phyloP scores from a whole-genome alignment of 305 asterid genomes.

The Withania somnifera region DNA sequence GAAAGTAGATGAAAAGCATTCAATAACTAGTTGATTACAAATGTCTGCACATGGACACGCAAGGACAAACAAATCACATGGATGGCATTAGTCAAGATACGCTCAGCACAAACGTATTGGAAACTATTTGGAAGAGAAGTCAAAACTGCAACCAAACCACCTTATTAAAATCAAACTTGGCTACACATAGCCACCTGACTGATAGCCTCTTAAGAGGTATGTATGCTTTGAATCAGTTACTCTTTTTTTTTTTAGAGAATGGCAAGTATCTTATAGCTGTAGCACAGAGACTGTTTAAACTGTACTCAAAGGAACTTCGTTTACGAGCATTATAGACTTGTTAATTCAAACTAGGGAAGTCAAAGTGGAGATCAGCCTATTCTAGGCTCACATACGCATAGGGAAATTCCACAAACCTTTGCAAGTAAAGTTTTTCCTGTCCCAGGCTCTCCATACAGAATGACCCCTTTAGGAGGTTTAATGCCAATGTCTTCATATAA shows the following conservation, averaged over 20 bases:
- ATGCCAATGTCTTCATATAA: slow-evolving; percentile 91
- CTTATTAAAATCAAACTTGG: neutral
- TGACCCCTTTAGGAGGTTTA: slow-evolving; percentile 95
- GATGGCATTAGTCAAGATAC: neutral
- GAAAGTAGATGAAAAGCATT: neutral
- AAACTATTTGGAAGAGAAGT: neutral
- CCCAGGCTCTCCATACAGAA: slow-evolving; percentile 95
- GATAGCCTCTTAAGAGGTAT: neutral
- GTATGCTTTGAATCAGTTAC: neutral
- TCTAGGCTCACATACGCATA: neutral
- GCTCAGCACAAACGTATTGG: neutral
- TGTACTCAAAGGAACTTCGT: neutral
- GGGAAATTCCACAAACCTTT: slow-evolving; percentile 37
- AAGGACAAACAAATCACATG: neutral
- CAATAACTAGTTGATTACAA: neutral
- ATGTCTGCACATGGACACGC: neutral
- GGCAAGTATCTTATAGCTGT: neutral
- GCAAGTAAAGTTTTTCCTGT: slow-evolving; percentile 88
- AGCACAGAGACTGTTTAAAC: neutral
- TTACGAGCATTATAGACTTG: neutral
- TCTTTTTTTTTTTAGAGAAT: neutral
- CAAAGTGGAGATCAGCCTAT: neutral
- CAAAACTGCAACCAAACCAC: neutral
- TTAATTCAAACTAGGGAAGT: neutral
- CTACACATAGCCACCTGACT: neutral